These are phyloP conservation scores for Boletus chippewaensis DNA, from an alignment of 1,284 basidiomycete species.

Conservation along the genomic window DNA sequence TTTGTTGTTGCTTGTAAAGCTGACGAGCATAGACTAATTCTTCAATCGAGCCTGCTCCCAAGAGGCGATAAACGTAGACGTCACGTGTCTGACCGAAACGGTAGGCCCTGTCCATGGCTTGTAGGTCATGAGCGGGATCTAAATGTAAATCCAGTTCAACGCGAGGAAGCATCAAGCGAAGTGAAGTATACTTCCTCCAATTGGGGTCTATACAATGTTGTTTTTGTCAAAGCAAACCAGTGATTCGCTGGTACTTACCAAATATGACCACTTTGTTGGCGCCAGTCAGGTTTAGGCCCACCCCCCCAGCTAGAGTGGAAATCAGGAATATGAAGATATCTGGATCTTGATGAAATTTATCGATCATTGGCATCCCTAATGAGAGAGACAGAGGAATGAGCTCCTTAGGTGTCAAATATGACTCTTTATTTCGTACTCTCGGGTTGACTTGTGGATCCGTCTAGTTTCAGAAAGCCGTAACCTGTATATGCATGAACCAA, in stretches of 20 bases:
- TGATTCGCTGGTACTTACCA: constrained; percentile 39
- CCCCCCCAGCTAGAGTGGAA: constrained; percentile 72
- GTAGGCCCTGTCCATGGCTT: constrained; percentile 86
- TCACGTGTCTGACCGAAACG: constrained; percentile 84
- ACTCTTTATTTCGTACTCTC: constrained; percentile 45
- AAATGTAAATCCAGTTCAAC: neutral
- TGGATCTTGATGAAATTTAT: constrained; percentile 72
- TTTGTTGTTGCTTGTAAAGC: constrained; percentile 86
- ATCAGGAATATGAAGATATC: constrained; percentile 73
- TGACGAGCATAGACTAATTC: constrained; percentile 81
- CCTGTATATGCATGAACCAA: constrained; percentile 32
- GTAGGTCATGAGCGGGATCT: constrained; percentile 84
- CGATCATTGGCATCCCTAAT: constrained; percentile 75
- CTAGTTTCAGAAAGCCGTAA: constrained; percentile 63
- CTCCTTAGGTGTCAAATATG: neutral
- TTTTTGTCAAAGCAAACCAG: neutral
- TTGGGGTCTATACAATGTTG: constrained; percentile 60
- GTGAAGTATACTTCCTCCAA: constrained; percentile 59
- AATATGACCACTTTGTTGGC: constrained; percentile 86
- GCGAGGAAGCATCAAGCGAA: neutral
- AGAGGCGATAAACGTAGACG: constrained; percentile 77
- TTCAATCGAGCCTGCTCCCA: constrained; percentile 83
- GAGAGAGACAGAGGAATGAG: constrained; percentile 10
- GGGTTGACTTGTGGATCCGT: constrained; percentile 60
- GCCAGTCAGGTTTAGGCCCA: constrained; percentile 66